A percentile compares a stretch with the other conserved stretches of the same genome.
These are phyloP conservation scores for Skeletonema menzelii DNA, from an alignment of 108 stramenopile genomes.

Conservation along the genomic window DNA sequence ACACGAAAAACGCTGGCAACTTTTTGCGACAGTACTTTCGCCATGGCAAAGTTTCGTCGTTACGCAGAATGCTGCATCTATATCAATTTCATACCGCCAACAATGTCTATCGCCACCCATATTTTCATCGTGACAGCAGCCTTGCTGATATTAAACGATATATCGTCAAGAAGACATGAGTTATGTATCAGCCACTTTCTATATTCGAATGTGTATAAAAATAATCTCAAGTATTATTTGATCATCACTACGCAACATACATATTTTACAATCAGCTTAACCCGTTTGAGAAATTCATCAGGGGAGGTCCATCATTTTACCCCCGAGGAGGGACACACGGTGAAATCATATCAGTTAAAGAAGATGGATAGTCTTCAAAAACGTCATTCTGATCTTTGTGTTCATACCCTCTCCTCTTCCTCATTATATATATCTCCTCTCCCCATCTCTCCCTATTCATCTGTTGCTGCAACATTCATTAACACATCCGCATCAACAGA, in stretches of 20 bases:
- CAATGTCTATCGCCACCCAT: conserved; percentile 2
- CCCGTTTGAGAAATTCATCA: neutral
- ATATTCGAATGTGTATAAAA: no score
- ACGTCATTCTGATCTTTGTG: neutral
- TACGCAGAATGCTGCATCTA: conserved; percentile 6
- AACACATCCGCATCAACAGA: neutral
- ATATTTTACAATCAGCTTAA: neutral
- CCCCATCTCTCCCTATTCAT: neutral
- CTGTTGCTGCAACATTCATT: neutral
- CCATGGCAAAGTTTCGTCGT: neutral
- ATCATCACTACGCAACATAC: neutral
- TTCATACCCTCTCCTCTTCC: neutral
- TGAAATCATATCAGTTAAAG: neutral
- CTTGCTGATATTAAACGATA: neutral
- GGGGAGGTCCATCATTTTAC: neutral
- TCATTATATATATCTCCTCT: neutral
- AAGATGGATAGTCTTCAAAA: neutral
- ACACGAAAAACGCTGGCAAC: neutral
- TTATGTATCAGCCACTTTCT: no score
- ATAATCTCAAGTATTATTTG: neutral
- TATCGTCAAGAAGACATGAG: neutral
- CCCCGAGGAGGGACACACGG: neutral
- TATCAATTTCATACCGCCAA: conserved; percentile 1
- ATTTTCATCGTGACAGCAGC: neutral
- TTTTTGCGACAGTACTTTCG: conserved; percentile 9